Base-by-base conservation (phyloP, 805 yeast genomes). In the Starmera amethionina region DNA sequence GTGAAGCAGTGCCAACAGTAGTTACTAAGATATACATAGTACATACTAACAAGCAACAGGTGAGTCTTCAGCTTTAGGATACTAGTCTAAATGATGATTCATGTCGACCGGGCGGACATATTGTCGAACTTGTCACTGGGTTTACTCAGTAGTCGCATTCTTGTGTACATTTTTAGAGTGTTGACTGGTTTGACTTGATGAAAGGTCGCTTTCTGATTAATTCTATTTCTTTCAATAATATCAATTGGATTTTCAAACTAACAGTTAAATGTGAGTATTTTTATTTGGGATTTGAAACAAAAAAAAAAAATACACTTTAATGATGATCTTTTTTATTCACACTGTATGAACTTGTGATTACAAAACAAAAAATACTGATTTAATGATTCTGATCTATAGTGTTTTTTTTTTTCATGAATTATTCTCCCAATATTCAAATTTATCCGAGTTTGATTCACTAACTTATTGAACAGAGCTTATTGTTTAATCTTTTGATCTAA, bases 71-170 rank as follows among this genome's bases (percentile, higher is more conserved):
- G 27, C 27, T 22, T 22, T 22, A 22, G 27, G 27, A 22, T 22
- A 22, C 27, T 22, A 22, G 27, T 22, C 27, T 22, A 22, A 22
- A 42, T 51, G 57, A 52, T 34, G 56, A 44, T 43, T 42, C 43
- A 37, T 41, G 48, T 55, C 70, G 72, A 67, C 72, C 70, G 71
- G 73, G 73, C 73, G 73, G 73, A 65, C 73, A 66, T 67, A 68
- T 46, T 50, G 50, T 49, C 53, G 46, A 39, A 39, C 34, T 42
- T 51, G 50, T 50, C 69, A 59, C 70, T 30, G 44, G 50, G 47
- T 41, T 41, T 44, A 46, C 22, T 22, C 50, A 68, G 77, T 71
- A 71, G 69, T 49, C 65, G 75, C 66, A 53, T 49, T 58, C 61
- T 61, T 55, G 78, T 73, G 79, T 73, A 73, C 79, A 52, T 60